Percentiles rank a stretch among this genome's conserved stretches.
These are phyloP conservation scores for Cytospora leucostoma DNA, from an alignment of 2,329 filamentous ascomycete species.

Conservation along the genomic window DNA sequence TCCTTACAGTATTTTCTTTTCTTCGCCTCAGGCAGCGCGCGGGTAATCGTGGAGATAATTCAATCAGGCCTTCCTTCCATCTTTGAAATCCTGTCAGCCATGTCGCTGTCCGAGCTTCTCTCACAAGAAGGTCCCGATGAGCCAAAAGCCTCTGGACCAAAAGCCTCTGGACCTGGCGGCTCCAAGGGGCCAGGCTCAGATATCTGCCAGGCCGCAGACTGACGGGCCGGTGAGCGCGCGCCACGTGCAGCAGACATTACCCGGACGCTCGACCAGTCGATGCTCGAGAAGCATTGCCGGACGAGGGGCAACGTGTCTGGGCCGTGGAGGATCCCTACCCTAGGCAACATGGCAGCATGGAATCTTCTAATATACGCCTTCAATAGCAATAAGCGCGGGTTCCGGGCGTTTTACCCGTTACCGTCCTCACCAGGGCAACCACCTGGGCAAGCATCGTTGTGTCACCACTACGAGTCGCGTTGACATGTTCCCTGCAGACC, in stretches of 20 bases:
- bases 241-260: slow-evolving; percentile 17
- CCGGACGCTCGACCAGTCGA: slow-evolving; percentile 9
- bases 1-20: not conserved
- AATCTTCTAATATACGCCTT: not conserved
- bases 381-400: not conserved
- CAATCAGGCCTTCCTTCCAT: not conserved
- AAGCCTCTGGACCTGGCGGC: not conserved
- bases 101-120: slow-evolving; percentile 10
- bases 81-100: not conserved
- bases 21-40: slow-evolving; percentile 16
- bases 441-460: too few relatives aligned
- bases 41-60: slow-evolving; percentile 1
- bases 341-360: not conserved
- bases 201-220: not conserved
- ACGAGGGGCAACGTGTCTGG: not conserved
- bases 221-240: slow-evolving; percentile 17
- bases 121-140: not conserved
- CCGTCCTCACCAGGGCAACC: not conserved
- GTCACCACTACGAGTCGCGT: too few relatives aligned
- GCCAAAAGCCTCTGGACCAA: not conserved
- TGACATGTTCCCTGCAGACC: not conserved
- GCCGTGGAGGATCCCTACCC: not conserved
- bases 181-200: slow-evolving; percentile 6
- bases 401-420: not conserved
- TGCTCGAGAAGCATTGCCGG: not conserved